These are phyloP conservation scores for Naganishia randhawae DNA, from an alignment of 768 basidiomycete genomes.

Conservation along the genomic window DNA sequence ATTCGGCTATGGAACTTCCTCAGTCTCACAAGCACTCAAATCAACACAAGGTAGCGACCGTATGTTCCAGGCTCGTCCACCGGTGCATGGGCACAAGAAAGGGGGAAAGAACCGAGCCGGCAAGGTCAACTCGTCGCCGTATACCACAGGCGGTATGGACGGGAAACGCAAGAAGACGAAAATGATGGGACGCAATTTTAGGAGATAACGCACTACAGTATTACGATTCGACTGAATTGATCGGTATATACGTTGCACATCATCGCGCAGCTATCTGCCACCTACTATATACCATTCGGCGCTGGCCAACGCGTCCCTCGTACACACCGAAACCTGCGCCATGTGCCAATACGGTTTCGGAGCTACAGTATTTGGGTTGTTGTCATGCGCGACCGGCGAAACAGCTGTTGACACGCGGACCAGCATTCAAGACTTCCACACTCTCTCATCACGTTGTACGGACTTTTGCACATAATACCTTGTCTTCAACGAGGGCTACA, in stretches of 20 bases:
- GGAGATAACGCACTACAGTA: too few species aligned
- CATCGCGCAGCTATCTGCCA: too few species aligned
- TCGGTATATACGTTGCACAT: too few species aligned
- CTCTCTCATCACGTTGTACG: neutral
- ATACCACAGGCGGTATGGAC: neutral
- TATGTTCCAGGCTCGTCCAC: conserved; percentile 9
- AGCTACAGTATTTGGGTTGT: neutral
- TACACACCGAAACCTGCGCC: too few species aligned
- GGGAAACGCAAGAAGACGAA: neutral
- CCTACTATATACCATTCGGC: too few species aligned
- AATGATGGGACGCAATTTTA: conserved; percentile 3
- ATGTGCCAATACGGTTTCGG: neutral
- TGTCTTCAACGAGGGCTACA: neutral
- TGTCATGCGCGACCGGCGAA: neutral
- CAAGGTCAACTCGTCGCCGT: conserved; percentile 11
- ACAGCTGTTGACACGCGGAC: too few species aligned
- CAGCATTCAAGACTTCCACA: neutral
- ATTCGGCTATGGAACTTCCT: conserved; percentile 6
- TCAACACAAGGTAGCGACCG: neutral
- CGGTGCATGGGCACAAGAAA: neutral
- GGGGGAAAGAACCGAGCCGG: conserved; percentile 5
- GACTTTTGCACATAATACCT: conserved; percentile 1
- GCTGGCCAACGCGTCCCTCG: too few species aligned
- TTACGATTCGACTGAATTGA: neutral
- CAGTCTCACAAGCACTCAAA: conserved; percentile 5